phyloP scores from a whole-genome alignment of 345 rosid species.

The Hibiscus tridactylites region DNA sequence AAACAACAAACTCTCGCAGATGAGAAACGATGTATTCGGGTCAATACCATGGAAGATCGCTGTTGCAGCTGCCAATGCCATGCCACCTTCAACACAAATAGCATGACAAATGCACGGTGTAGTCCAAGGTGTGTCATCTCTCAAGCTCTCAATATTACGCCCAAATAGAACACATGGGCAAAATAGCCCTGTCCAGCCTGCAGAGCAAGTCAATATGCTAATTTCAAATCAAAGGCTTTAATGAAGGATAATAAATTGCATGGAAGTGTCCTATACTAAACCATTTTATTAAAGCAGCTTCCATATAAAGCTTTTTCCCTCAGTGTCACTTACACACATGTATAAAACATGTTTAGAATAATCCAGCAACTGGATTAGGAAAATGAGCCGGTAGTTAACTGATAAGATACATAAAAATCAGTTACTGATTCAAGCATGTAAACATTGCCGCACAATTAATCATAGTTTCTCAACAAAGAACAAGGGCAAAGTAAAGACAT shows the following conservation, averaged over 20 bases:
- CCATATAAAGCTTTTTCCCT: background rate
- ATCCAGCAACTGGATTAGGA: background rate
- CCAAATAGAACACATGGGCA: constrained; percentile 96
- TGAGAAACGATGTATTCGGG: constrained; percentile 66
- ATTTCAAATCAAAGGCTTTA: background rate
- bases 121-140: constrained; percentile 81
- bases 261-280: background rate
- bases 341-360: background rate
- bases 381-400: background rate
- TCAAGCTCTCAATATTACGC: constrained; percentile 64
- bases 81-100: constrained; percentile 76
- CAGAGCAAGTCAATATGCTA: background rate
- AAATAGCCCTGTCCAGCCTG: constrained; percentile 83
- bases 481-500: background rate
- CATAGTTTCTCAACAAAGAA: background rate
- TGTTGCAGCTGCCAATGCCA: constrained; percentile 57
- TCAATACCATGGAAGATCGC: constrained; percentile 66
- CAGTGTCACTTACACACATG: background rate
- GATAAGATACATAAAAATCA: background rate
- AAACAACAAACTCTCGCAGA: constrained; percentile 80
- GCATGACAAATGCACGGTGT: constrained; percentile 84
- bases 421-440: background rate
- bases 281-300: background rate
- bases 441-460: background rate
- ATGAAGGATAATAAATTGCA: background rate